Evolutionary conservation across 192 early-diverging fungal species (phyloP).

Genomic region (Umbelopsis sp.): DNA sequence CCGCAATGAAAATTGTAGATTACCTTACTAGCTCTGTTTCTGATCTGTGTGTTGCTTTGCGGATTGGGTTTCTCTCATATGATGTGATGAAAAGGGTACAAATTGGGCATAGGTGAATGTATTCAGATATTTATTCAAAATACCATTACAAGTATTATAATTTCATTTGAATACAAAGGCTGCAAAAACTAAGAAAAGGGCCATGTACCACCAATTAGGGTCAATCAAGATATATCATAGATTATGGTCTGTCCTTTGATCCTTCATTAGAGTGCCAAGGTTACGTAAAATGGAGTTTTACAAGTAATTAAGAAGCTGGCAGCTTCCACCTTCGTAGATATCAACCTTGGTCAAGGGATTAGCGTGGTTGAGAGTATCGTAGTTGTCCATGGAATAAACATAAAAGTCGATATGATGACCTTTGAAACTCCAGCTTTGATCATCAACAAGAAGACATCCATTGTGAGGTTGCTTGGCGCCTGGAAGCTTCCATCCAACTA

Average conservation of each 20-base stretch:
- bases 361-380: conserved; percentile 27
- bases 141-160: not conserved
- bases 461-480: conserved; percentile 32
- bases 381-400: conserved; percentile 23
- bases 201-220: not conserved
- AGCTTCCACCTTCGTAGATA: conserved; percentile 41
- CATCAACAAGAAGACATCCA: conserved; percentile 38
- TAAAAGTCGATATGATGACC: conserved; percentile 38
- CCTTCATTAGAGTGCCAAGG: not conserved
- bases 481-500: conserved; percentile 39
- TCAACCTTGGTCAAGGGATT: conserved; percentile 34
- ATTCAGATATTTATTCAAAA: not conserved
- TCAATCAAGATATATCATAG: not conserved
- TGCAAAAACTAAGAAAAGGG: not conserved
- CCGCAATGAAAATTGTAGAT: conserved; percentile 19
- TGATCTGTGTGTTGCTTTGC: not conserved
- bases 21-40: conserved; percentile 3
- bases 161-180: not conserved
- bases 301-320: conserved; percentile 30
- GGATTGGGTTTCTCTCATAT: not conserved
- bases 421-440: conserved; percentile 39
- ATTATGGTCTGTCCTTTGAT: not conserved
- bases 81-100: not conserved
- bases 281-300: conserved; percentile 7
- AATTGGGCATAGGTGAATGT: not conserved